phyloP scores from a whole-genome alignment of 805 yeast genomes.

The Lachancea cidri region DNA sequence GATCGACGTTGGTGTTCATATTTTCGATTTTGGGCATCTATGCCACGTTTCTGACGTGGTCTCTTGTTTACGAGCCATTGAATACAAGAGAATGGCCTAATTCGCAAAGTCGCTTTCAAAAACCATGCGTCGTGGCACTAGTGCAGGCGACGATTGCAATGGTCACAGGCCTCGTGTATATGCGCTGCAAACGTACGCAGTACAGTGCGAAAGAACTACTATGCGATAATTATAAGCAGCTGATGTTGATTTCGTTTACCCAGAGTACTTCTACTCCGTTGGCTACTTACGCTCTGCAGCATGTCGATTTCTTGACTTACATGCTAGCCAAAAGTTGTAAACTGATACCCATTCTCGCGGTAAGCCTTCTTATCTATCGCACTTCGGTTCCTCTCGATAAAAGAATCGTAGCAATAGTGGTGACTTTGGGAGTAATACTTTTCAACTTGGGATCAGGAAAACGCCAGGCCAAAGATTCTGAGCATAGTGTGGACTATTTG shows the following conservation, averaged over 20 bases:
- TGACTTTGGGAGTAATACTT: constrained; percentile 75
- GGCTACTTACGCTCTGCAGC: constrained; percentile 69
- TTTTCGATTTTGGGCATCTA: constrained; percentile 62
- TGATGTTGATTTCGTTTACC: constrained; percentile 57
- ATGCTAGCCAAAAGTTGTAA: constrained; percentile 91
- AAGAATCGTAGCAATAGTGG: constrained; percentile 68
- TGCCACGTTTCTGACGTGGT: constrained; percentile 86
- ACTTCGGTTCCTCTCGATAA: constrained; percentile 70
- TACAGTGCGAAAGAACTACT: constrained; percentile 34
- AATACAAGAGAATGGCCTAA: constrained; percentile 68
- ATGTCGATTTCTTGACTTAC: constrained; percentile 81
- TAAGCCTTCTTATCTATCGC: constrained; percentile 67
- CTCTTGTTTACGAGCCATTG: constrained; percentile 83
- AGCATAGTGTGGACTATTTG: constrained; percentile 24
- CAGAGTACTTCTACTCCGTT: constrained; percentile 81
- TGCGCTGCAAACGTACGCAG: constrained; percentile 33
- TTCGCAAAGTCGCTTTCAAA: constrained; percentile 52
- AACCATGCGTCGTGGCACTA: constrained; percentile 73
- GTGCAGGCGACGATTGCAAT: constrained; percentile 73
- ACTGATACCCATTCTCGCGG: constrained; percentile 87
- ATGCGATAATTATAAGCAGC: constrained; percentile 32
- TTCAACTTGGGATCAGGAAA: constrained; percentile 52
- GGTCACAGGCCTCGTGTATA: constrained; percentile 58
- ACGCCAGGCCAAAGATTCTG: constrained; percentile 34
- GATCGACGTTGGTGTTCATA: constrained; percentile 14